A percentile compares a stretch with the other conserved stretches of the same genome.
Evolutionary conservation across 176 grass and related monocot genomes (phyloP).

Genomic region (Elaeis guineensis): DNA sequence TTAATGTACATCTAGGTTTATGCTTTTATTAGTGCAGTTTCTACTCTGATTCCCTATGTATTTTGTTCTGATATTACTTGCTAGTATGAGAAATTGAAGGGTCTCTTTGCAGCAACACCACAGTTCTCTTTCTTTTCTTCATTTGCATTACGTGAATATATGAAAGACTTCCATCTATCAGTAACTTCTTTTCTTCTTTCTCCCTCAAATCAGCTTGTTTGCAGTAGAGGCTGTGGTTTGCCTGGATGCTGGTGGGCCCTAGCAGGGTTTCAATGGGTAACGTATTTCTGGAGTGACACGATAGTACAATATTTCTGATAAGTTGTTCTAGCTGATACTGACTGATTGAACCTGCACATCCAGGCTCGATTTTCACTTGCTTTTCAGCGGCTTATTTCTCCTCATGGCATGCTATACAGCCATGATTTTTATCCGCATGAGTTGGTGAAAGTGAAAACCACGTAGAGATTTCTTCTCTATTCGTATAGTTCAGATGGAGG

Average conservation of each 20-base stretch:
- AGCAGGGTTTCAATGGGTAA: slow-evolving; percentile 95
- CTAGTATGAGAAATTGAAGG: too few relatives aligned
- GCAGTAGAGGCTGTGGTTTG: slow-evolving; percentile 47
- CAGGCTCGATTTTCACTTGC: slow-evolving; percentile 73
- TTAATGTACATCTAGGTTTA: too few relatives aligned
- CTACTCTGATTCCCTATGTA: slow-evolving; percentile 10
- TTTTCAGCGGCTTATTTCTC: slow-evolving; percentile 62
- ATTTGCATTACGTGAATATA: too few relatives aligned
- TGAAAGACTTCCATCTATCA: too few relatives aligned
- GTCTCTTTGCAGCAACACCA: too few relatives aligned
- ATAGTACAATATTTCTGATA: neutral
- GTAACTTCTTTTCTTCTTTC: slow-evolving; percentile 5
- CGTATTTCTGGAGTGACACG: neutral
- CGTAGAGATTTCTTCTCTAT: slow-evolving; percentile 21
- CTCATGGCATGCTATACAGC: slow-evolving; percentile 53
- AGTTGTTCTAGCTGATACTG: neutral
- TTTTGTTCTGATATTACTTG: neutral
- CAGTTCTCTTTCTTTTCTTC: too few relatives aligned
- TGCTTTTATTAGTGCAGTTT: neutral
- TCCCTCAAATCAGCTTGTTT: slow-evolving; percentile 33
- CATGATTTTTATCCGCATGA: slow-evolving; percentile 53
- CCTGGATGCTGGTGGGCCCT: slow-evolving; percentile 82
- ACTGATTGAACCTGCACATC: slow-evolving; percentile 2
- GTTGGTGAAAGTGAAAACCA: slow-evolving; percentile 36
- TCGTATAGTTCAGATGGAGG: too few relatives aligned